Percentiles rank a stretch among this genome's conserved stretches.
phyloP scores from a whole-genome alignment of 306 rosid species.

The Arachis stenosperma region DNA sequence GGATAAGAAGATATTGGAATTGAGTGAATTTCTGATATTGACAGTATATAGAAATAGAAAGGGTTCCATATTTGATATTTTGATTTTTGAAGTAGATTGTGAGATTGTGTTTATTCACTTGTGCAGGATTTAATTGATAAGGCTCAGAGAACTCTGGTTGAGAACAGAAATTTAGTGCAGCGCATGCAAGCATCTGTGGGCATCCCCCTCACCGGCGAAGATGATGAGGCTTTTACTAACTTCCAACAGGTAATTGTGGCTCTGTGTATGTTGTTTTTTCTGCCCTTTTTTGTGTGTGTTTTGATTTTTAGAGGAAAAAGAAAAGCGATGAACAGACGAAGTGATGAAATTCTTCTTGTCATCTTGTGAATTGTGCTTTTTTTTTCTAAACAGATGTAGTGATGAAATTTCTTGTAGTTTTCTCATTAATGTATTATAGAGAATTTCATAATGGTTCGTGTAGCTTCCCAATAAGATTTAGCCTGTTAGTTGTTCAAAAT shows the following conservation, averaged over 20 bases:
- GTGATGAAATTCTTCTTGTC: no score
- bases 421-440: slow-evolving; percentile 2
- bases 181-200: slow-evolving; percentile 76
- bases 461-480: slow-evolving; percentile 21
- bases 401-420: not conserved
- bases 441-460: slow-evolving; percentile 13
- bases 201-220: slow-evolving; percentile 47
- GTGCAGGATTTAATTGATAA: slow-evolving; percentile 86
- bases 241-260: slow-evolving; percentile 71
- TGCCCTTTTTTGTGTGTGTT: no score
- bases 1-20: not conserved
- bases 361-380: no score
- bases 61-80: no score
- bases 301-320: no score
- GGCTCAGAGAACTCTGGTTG: slow-evolving; percentile 75
- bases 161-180: slow-evolving; percentile 67
- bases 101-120: slow-evolving; percentile 29
- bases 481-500: slow-evolving; percentile 10
- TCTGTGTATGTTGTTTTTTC: slow-evolving; percentile 4
- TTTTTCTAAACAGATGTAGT: not conserved
- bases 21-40: not conserved
- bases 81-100: slow-evolving; percentile 25
- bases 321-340: no score
- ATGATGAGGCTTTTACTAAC: slow-evolving; percentile 70
- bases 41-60: no score